A percentile compares a stretch with the other conserved stretches of the same genome.
phyloP scores from a whole-genome alignment of 179 eudicot species.

The Silene coronaria region DNA sequence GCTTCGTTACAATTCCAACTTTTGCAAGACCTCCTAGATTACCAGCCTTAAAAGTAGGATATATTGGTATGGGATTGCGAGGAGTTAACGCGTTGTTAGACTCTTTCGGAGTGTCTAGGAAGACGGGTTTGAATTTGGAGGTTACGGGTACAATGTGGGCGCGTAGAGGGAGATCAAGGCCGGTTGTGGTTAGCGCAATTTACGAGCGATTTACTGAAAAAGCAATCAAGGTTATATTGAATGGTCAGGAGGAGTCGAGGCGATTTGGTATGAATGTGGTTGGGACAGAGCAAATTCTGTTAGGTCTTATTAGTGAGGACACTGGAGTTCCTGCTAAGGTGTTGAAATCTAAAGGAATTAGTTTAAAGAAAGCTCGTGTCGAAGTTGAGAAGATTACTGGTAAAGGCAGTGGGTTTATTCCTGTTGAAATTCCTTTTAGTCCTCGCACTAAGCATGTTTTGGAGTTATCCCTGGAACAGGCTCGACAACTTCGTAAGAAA shows the following conservation, averaged over 20 bases:
- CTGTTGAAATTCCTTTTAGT: conserved; percentile 81
- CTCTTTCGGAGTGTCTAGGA: conserved; percentile 23
- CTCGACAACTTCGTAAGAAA: conserved; percentile 75
- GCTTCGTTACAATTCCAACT: not conserved
- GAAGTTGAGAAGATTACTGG: conserved; percentile 97
- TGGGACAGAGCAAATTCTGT: conserved; percentile 83
- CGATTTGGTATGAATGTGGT: conserved; percentile 75
- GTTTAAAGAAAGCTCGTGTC: conserved; percentile 72
- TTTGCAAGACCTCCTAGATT: not conserved
- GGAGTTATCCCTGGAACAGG: conserved; percentile 75
- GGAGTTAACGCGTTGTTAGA: conserved; percentile 42
- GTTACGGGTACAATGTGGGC: conserved; percentile 38
- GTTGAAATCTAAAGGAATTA: conserved; percentile 76
- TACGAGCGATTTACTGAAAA: conserved; percentile 88
- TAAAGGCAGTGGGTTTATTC: conserved; percentile 75
- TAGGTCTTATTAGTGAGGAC: conserved; percentile 86
- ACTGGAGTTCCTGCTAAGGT: conserved; percentile 89
- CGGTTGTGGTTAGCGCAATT: conserved; percentile 54
- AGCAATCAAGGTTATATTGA: conserved; percentile 81
- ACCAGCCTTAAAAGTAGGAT: not conserved
- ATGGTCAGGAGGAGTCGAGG: conserved; percentile 88
- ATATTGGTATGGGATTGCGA: conserved; percentile 44
- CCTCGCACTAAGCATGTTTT: conserved; percentile 91
- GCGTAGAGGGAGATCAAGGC: conserved; percentile 36
- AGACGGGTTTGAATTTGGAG: conserved; percentile 39